Evolutionary conservation across 2,329 filamentous ascomycete species (phyloP).

Genomic region (Fusarium anguioides): DNA sequence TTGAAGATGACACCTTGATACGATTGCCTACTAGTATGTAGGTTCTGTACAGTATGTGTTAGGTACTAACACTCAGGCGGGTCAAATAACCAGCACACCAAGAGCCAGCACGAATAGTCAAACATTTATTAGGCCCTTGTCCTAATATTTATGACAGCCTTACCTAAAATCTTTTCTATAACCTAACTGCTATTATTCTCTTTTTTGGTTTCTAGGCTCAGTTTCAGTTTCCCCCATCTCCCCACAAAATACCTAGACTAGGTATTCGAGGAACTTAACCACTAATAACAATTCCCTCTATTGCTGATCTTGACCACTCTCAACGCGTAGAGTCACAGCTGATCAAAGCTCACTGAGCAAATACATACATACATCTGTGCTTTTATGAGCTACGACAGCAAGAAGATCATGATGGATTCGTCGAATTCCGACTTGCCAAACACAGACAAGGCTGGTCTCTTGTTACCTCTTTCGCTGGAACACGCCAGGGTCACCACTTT

Average conservation of each 20-base stretch:
- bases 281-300: slow-evolving; percentile 25
- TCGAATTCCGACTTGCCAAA: slow-evolving; percentile 4
- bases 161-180: too few species aligned
- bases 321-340: slow-evolving; percentile 16
- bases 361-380: neutral
- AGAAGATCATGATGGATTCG: slow-evolving; percentile 27
- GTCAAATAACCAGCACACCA: too few species aligned
- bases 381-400: neutral
- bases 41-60: too few species aligned
- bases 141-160: too few species aligned
- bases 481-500: slow-evolving; percentile 64
- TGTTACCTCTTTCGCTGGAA: slow-evolving; percentile 62
- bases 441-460: slow-evolving; percentile 24
- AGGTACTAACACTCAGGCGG: too few species aligned
- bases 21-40: slow-evolving; percentile 3
- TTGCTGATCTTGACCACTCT: slow-evolving; percentile 32
- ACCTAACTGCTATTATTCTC: too few species aligned
- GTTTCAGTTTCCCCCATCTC: slow-evolving; percentile 23
- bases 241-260: too few species aligned
- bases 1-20: slow-evolving; percentile 37
- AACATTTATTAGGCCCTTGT: too few species aligned
- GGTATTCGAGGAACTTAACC: slow-evolving; percentile 16
- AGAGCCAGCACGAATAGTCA: too few species aligned
- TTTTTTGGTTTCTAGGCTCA: neutral
- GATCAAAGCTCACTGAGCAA: slow-evolving; percentile 1